Percentiles rank a stretch among this genome's conserved stretches.
These are phyloP conservation scores for Mrakia frigida DNA, from an alignment of 768 basidiomycete species.

Conservation along the genomic window DNA sequence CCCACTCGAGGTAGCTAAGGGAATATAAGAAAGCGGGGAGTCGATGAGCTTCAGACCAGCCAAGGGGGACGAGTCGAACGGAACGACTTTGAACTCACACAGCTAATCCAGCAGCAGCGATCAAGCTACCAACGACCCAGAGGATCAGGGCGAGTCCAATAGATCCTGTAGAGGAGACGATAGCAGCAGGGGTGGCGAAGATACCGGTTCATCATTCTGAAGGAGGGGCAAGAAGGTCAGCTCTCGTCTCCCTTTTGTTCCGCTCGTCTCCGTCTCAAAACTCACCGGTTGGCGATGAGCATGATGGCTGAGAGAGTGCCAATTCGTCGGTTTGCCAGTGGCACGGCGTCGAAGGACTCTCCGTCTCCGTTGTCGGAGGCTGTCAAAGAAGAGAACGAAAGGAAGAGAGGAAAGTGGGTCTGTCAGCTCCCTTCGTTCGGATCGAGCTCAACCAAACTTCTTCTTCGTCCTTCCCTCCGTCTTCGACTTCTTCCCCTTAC, in stretches of 20 bases:
- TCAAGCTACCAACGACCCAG: slow-evolving; percentile 32
- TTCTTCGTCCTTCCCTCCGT: not conserved
- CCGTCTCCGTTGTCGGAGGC: slow-evolving; percentile 21
- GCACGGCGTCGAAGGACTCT: slow-evolving; percentile 25
- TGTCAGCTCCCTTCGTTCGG: not conserved
- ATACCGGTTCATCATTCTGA: slow-evolving; percentile 34
- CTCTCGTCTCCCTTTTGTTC: not conserved
- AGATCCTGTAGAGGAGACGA: slow-evolving; percentile 30
- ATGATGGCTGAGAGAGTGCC: slow-evolving; percentile 24
- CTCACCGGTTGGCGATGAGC: slow-evolving; percentile 23
- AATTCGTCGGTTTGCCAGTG: slow-evolving; percentile 4
- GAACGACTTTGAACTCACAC: slow-evolving; percentile 35
- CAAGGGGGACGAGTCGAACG: not conserved
- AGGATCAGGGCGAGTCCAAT: slow-evolving; percentile 32
- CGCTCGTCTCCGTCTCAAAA: not conserved
- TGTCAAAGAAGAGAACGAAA: not conserved
- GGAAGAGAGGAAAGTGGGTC: not conserved
- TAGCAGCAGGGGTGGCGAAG: slow-evolving; percentile 34
- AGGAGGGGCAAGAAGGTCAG: not conserved
- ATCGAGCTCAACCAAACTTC: not conserved
- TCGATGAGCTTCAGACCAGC: not conserved
- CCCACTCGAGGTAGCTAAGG: slow-evolving; percentile 30
- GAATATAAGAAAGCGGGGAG: not conserved
- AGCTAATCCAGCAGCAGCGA: slow-evolving; percentile 37
- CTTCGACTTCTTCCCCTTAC: not conserved